Evolutionary conservation across 441 rosid genomes (phyloP), one percentile per base, ranked within the genome.

Genomic region (Pelargonium myrrhifolium): DNA sequence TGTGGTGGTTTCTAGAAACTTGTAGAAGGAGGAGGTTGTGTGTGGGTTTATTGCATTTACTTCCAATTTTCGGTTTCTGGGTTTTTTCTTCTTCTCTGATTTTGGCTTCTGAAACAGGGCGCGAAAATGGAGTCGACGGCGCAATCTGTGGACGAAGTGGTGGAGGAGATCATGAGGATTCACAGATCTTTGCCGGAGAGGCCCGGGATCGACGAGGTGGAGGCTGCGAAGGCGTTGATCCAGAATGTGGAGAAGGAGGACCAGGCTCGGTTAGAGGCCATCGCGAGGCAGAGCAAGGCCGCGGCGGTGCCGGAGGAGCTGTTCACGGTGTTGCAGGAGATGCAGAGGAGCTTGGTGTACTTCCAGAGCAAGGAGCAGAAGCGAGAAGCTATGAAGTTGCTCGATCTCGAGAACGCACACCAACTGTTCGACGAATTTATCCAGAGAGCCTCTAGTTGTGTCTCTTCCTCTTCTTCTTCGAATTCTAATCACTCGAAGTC

Each of bases 161-260:
- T 94, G 69, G 92, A 81, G 65, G 97, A 87, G 81, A 86, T 94
- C 74, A 91, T 87, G 99, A 83, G 81, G 26, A 77, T 88, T 39
- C 99, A 91, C 22, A 87, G 89, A 86, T 89, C 92, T 45, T 79
- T 94, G 67, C 96, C 97, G 0, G 21, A 59, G 6, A 78, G 99
- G 60, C 96, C 97, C 0, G 87, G 82, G 2, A 75, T 89, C 9
- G 99, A 94, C 3, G 93, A 91, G 53, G 83, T 87, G 1, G 94
- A 91, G 69, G 96, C 94, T 0, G 97, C 96, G 10, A 80, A 63
- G 67, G 71, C 81, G n/a, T 60, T 94, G 77, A 79, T 91, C 31
- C 81, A 58, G 4, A 88, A 84, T 68, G 90, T 88, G 22, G 99
- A 94, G 24, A 86, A 85, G 70, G 99, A 94, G 35, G 88, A 88